These are phyloP conservation scores for Mollisiaceae sp. DNA, from an alignment of 2,329 filamentous ascomycete species.

Conservation along the genomic window DNA sequence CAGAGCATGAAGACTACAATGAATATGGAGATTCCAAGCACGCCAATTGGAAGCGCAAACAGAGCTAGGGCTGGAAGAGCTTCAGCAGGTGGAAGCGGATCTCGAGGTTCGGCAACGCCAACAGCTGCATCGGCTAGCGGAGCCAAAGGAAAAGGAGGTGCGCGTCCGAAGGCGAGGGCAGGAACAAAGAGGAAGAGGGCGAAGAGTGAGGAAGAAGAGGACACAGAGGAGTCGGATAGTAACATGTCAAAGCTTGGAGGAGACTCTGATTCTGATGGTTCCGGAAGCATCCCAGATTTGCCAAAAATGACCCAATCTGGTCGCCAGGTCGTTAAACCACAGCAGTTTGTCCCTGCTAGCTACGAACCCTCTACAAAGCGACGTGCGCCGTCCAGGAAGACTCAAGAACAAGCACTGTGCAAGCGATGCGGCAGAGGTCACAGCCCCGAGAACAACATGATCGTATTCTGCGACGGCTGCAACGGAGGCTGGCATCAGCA, in stretches of 20 bases:
- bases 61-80: slow-evolving; percentile 24
- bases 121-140: slow-evolving; percentile 30
- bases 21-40: slow-evolving; percentile 42
- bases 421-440: slow-evolving; percentile 74
- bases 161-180: slow-evolving; percentile 29
- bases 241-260: slow-evolving; percentile 42
- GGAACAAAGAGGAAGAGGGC: slow-evolving; percentile 41
- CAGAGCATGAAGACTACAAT: slow-evolving; percentile 44
- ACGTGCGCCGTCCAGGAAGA: slow-evolving; percentile 58
- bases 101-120: slow-evolving; percentile 34
- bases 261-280: slow-evolving; percentile 45
- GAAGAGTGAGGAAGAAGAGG: slow-evolving; percentile 37
- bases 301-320: slow-evolving; percentile 78
- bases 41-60: slow-evolving; percentile 27
- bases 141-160: slow-evolving; percentile 31
- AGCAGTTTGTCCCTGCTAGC: slow-evolving; percentile 64
- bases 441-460: slow-evolving; percentile 75
- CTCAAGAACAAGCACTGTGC: slow-evolving; percentile 66
- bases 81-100: slow-evolving; percentile 25
- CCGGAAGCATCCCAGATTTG: slow-evolving; percentile 53
- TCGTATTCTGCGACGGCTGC: slow-evolving; percentile 86
- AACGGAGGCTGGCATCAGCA: slow-evolving; percentile 80
- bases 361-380: slow-evolving; percentile 49
- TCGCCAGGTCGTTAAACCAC: slow-evolving; percentile 70
- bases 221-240: slow-evolving; percentile 39